Conservation (phyloP, 1,139 yeast genomes). For the Hemisphaericaspora xylanilytica region DNA sequence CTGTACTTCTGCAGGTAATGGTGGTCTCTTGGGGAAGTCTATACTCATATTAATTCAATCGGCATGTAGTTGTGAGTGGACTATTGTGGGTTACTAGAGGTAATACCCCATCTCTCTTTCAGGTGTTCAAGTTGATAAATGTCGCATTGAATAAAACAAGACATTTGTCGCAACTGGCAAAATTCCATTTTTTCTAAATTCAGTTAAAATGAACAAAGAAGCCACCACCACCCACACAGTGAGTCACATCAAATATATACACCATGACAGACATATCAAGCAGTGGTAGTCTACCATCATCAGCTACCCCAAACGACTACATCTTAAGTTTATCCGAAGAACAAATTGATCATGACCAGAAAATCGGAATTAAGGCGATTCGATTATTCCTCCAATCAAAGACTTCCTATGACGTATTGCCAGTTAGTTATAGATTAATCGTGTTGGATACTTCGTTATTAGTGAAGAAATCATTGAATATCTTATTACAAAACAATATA, state of each 20-base stretch:
- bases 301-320: slow-evolving; percentile 44
- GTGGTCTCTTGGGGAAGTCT: slow-evolving; percentile 24
- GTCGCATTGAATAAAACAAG: no score
- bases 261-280: slow-evolving; percentile 12
- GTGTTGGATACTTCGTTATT: slow-evolving; percentile 90
- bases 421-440: slow-evolving; percentile 89
- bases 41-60: not conserved
- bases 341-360: slow-evolving; percentile 58
- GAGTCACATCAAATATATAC: not conserved
- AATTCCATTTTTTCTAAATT: no score
- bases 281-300: slow-evolving; percentile 13
- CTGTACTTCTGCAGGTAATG: slow-evolving; percentile 17
- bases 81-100: not conserved
- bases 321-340: slow-evolving; percentile 42
- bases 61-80: no score
- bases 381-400: slow-evolving; percentile 82
- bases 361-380: slow-evolving; percentile 71
- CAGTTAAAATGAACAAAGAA: no score
- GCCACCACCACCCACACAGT: not conserved
- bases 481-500: slow-evolving; percentile 86
- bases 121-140: no score
- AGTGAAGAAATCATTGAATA: slow-evolving; percentile 88
- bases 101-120: no score
- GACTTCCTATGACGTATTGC: slow-evolving; percentile 94
- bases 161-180: no score